phyloP scores from a whole-genome alignment of 2,329 filamentous ascomycete genomes.

The Arthrocladium fulminans region DNA sequence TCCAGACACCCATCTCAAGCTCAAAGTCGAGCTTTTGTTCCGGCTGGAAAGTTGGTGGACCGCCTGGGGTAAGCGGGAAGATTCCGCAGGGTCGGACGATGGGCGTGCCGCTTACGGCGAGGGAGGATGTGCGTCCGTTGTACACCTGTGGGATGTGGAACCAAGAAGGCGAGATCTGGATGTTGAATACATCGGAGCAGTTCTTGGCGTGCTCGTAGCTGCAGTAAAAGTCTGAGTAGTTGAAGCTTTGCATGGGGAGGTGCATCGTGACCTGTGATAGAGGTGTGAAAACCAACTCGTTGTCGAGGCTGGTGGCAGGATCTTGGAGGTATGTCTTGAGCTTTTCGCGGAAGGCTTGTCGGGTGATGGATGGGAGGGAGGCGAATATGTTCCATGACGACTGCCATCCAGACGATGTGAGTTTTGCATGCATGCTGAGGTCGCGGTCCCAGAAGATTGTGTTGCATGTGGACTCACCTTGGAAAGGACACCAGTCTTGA shows the following conservation, averaged over 20 bases:
- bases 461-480: not conserved
- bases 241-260: constrained; percentile 12
- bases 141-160: constrained; percentile 12
- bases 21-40: constrained; percentile 40
- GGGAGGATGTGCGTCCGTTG: constrained; percentile 13
- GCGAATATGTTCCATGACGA: constrained; percentile 12
- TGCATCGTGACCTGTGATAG: constrained; percentile 10
- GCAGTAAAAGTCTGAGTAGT: constrained; percentile 15
- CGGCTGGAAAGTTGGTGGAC: constrained; percentile 28
- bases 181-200: constrained; percentile 10
- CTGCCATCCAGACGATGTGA: too few relatives aligned
- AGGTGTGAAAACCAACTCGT: not conserved
- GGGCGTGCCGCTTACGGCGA: constrained; percentile 22
- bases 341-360: constrained; percentile 2
- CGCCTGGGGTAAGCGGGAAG: constrained; percentile 18
- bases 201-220: constrained; percentile 13
- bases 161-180: constrained; percentile 6
- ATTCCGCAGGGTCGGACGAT: constrained; percentile 43
- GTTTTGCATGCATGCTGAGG: not conserved
- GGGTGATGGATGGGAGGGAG: constrained; percentile 4
- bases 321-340: not conserved
- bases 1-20: constrained; percentile 40
- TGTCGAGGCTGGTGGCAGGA: not conserved
- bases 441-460: not conserved
- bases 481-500: not conserved